Evolutionary conservation across 2,329 filamentous ascomycete species (phyloP), one percentile per base, ranked within the genome.

Genomic region (Diaporthe nobilis): DNA sequence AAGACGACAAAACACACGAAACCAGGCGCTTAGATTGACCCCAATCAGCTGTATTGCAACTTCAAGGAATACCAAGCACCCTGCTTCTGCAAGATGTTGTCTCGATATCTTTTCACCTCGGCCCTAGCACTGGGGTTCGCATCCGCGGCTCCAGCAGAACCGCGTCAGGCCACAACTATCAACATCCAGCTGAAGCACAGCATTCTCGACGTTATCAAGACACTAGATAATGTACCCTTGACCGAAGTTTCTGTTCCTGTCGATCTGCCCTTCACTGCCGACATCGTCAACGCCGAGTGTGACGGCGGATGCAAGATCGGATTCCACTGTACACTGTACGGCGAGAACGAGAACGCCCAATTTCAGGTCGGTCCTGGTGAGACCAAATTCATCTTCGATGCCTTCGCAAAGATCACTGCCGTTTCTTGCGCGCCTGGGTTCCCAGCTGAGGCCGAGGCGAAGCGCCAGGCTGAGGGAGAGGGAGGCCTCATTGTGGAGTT

Each of bases 341-440:
- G 42, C 20, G 3, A 47, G 25, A 65, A 65, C 42, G 42, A 65
- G 42, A n/a, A 65, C 2, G 9, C 39, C 25, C 42, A 34, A 13
- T 34, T 49, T 4, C 39, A 49, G 42, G 61, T 65, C 42, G 61
- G 61, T 5, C 61, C 42, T 47, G 61, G 61, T 22, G 42, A 65
- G 25, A 65, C 61, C 4, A 65, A 65, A 25, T 65, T 65, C 42
- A 65, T 65, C 42, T 65, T 49, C 25, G 61, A 65, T 47, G 42
- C 61, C 4, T 65, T 65, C 20, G 61, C 61, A 31, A 47, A 28
- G 13, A 49, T 65, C 42, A 65, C 42, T 34, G 42, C 61, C 61
- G 42, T 65, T 34, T 65, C 61, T 5, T 65, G 61, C 20, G 61
- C 25, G 6, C 17, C 28, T 15, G 61, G 61, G 1, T 28, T 65